Evolutionary conservation across 768 basidiomycete genomes (phyloP), one percentile per base, ranked within the genome.

Genomic region (Russula griseocarnosa): DNA sequence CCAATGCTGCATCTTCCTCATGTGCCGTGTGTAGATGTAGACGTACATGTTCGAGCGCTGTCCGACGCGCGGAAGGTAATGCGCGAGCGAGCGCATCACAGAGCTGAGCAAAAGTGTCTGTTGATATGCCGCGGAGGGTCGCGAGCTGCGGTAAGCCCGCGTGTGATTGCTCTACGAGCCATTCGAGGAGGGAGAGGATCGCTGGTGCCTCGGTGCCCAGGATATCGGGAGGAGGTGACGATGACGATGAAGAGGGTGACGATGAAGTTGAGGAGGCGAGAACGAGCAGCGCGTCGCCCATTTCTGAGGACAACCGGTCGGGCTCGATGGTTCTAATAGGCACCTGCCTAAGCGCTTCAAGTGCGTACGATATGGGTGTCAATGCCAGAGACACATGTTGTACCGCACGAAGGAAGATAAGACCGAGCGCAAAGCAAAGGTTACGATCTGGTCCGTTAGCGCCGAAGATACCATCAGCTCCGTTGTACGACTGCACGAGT

Each of bases 121-220:
- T 66, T 5, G 81, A 77, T 58, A 88, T 76, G 10, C 82, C 81
- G 13, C 73, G 76, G 10, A 88, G 76, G 24, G 78, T 78, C n/a
- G 71, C 73, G 20, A 82, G 75, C 47, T 78, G 79, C 52, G 76
- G 70, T 8, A 79, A 75, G 6, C 75, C 75, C 50, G 81, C 80
- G 5, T 76, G 71, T 14, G 76, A 69, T 7, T 56, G 61, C 5
- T 58, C 52, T 28, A 67, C 62, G n/a, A 86, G 75, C 85, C 86
- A 88, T 58, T 79, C 75, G n/a, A 88, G 75, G 1, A 83, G 74
- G 5, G 76, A 71, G 20, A 85, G 69, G 10, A 79, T 64, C 7
- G 69, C 70, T 26, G 76, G 76, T 16, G 82, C 78, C 14, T 66
- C 65, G 16, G 42, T 2, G 22, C 30, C 42, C n/a, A 49, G 34